Evolutionary conservation across 805 yeast species (phyloP).

Genomic region (Zygotorulaspora florentina): DNA sequence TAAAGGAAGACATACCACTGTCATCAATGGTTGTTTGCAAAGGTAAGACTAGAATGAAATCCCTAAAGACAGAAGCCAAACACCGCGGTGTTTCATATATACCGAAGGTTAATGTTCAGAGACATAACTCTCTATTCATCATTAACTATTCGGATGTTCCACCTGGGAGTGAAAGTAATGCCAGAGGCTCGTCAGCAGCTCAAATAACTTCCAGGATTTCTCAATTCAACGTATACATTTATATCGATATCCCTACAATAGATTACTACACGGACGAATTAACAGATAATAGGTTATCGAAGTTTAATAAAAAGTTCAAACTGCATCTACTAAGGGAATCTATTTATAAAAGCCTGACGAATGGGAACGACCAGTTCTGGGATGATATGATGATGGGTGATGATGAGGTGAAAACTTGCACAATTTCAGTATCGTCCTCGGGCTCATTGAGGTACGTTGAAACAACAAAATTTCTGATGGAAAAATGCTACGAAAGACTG

Average conservation of each 20-base stretch:
- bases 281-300: constrained; percentile 24
- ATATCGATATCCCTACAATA: constrained; percentile 34
- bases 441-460: constrained; percentile 35
- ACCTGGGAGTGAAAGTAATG: constrained; percentile 1
- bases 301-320: constrained; percentile 30
- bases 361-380: constrained; percentile 28
- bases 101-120: constrained; percentile 29
- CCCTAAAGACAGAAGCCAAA: background rate
- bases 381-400: constrained; percentile 8
- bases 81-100: background rate
- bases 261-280: constrained; percentile 35
- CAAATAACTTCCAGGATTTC: constrained; percentile 8
- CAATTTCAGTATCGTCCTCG: constrained; percentile 23
- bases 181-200: background rate
- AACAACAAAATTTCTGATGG: constrained; percentile 31
- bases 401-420: constrained; percentile 6
- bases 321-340: constrained; percentile 25
- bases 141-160: constrained; percentile 30
- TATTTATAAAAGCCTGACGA: constrained; percentile 26
- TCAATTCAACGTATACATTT: constrained; percentile 24
- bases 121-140: constrained; percentile 29
- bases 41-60: background rate
- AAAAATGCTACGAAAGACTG: constrained; percentile 21
- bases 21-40: background rate
- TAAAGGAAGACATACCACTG: background rate